phyloP scores from a whole-genome alignment of 2,329 filamentous ascomycete genomes.

The Drechslera avenae region DNA sequence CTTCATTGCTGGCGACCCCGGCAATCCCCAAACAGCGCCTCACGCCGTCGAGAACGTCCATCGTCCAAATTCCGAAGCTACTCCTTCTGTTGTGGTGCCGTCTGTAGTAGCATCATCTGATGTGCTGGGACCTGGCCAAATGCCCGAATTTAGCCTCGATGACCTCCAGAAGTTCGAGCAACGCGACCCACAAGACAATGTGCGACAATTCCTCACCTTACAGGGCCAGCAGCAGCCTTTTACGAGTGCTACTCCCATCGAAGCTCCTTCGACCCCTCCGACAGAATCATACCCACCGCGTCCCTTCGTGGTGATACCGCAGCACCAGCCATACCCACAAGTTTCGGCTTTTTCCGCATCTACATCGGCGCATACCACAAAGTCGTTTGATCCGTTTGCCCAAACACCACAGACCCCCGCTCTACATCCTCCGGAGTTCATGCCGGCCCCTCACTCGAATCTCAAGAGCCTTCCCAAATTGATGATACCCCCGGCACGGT shows the following conservation, averaged over 20 bases:
- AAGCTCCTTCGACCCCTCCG: slow-evolving; percentile 47
- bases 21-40: slow-evolving; percentile 69
- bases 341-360: slow-evolving; percentile 45
- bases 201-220: slow-evolving; percentile 87
- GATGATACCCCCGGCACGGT: slow-evolving; percentile 57
- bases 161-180: slow-evolving; percentile 73
- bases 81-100: slow-evolving; percentile 54
- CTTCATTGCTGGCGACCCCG: slow-evolving; percentile 77
- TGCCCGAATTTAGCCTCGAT: slow-evolving; percentile 70
- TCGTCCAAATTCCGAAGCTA: slow-evolving; percentile 74
- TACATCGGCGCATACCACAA: slow-evolving; percentile 41
- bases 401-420: slow-evolving; percentile 29
- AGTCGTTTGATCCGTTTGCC: slow-evolving; percentile 36
- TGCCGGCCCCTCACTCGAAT: slow-evolving; percentile 55
- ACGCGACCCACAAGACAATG: slow-evolving; percentile 88
- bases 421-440: slow-evolving; percentile 47
- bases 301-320: slow-evolving; percentile 39
- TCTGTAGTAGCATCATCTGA: slow-evolving; percentile 93
- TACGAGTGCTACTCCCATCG: slow-evolving; percentile 71
- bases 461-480: slow-evolving; percentile 62
- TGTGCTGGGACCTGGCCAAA: slow-evolving; percentile 72
- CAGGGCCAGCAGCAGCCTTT: slow-evolving; percentile 69
- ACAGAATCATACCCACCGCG: slow-evolving; percentile 49
- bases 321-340: slow-evolving; percentile 33
- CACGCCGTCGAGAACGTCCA: slow-evolving; percentile 61